Conservation (phyloP, 2,329 filamentous ascomycete species). For the Ophiostoma ulmi region DNA sequence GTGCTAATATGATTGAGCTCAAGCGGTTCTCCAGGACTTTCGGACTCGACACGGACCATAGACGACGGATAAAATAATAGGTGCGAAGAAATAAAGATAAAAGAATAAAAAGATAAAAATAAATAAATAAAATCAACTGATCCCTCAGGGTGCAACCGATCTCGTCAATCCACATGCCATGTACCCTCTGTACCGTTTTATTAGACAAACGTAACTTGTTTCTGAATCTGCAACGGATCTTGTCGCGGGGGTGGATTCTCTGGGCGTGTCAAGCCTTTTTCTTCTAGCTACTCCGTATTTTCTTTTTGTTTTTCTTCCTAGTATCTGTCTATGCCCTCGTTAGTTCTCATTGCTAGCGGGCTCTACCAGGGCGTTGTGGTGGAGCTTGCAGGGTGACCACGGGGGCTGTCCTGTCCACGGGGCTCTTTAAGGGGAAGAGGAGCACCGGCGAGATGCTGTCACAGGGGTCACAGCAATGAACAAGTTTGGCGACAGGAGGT, state of each 20-base stretch:
- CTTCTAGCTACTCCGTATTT: background rate
- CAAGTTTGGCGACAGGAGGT: background rate
- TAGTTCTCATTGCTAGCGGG: background rate
- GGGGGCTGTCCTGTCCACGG: background rate
- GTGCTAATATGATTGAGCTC: background rate
- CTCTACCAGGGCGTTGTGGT: background rate
- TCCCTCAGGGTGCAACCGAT: background rate
- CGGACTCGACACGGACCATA: background rate
- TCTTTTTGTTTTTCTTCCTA: background rate
- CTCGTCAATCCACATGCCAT: background rate
- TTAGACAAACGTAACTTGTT: conserved; percentile 4
- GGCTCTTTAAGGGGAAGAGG: background rate
- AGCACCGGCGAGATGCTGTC: background rate
- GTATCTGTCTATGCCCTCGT: background rate
- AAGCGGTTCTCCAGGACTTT: background rate
- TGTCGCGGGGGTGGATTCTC: conserved; percentile 12
- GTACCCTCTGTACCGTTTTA: background rate
- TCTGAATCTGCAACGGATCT: conserved; percentile 12
- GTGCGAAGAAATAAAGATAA: background rate
- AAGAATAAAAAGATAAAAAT: background rate
- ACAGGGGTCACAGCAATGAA: background rate
- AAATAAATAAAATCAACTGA: background rate
- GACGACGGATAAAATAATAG: background rate
- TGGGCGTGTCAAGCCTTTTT: background rate
- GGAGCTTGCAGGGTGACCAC: background rate